phyloP scores from a whole-genome alignment of 1,284 basidiomycete genomes.

The Violaceomyces palustris region DNA sequence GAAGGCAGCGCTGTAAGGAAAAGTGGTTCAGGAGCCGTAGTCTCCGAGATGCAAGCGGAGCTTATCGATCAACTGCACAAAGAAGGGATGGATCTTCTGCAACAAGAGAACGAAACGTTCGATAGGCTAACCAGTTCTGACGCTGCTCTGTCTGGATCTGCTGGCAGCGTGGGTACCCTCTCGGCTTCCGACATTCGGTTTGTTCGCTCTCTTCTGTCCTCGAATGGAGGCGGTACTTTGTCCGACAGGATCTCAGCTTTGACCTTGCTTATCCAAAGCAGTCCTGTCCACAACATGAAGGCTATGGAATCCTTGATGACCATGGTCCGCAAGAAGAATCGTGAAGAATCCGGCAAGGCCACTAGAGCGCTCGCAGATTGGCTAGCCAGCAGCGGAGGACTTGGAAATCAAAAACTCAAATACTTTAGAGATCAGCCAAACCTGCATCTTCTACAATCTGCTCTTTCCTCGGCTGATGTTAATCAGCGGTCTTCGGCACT shows the following conservation, averaged over 20 bases:
- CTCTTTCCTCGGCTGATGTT: constrained; percentile 9
- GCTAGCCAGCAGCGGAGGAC: constrained; percentile 71
- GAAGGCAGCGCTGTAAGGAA: not conserved
- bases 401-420: constrained; percentile 66
- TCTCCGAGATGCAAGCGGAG: constrained; percentile 6
- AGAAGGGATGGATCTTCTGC: constrained; percentile 28
- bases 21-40: constrained; percentile 5
- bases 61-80: constrained; percentile 33
- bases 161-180: constrained; percentile 37
- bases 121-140: constrained; percentile 38
- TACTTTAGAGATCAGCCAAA: constrained; percentile 82
- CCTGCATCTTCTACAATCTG: constrained; percentile 61
- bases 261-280: constrained; percentile 82
- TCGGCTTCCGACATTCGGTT: constrained; percentile 48
- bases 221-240: constrained; percentile 61
- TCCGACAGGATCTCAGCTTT: constrained; percentile 89
- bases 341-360: constrained; percentile 86
- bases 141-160: constrained; percentile 25
- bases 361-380: constrained; percentile 88
- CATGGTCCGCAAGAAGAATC: constrained; percentile 82
- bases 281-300: constrained; percentile 74
- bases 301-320: constrained; percentile 60
- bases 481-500: constrained; percentile 24
- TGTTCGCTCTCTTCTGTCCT: constrained; percentile 43
- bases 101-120: constrained; percentile 40